Base-by-base conservation (phyloP, 2,329 filamentous ascomycete genomes). In the Cordyceps farinosa region DNA sequence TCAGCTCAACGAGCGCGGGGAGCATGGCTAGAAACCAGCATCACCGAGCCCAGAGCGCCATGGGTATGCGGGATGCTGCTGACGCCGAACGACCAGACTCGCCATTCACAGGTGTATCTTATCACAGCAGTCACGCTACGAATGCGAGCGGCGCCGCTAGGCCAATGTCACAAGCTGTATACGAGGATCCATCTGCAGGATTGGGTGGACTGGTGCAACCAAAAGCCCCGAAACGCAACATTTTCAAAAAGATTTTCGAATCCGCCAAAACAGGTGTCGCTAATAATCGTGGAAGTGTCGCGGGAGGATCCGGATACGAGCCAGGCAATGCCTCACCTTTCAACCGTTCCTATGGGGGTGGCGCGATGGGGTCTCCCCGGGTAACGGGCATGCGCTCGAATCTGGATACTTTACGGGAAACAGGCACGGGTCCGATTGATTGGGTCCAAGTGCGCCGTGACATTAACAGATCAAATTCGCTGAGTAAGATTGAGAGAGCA, bases 381-480 rank as follows among this genome's bases (percentile, higher is more conserved):
- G 72, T 76, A 66, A 76, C 76, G 48, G 75, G 68, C 51, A 67
- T 72, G 11, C 72, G 73, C 32, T 69, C 75, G 63, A 76, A 71
- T 61, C 79, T 80, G 52, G 84, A 87, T 66, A 77, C 83, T 5
- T 84, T 87, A 15, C 83, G 85, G 62, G 92, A 96, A 22, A 75
- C 90, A 7, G 83, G 79, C 44, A 69, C 78, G 27, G 79, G 78
- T 11, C 79, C 81, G 1, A 84, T 90, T 15, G 94, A 98, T 73
- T 99, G 95, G 93, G 92, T 99, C n/a, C 93, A 98, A 74, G 92
- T 98, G 29, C 89, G 95, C 42, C 87, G 95, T 52, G 96, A 99
- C 75, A 90, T 99, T 53, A 98, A 99, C 75, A 86, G 95, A 42
- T 96, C 94, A 3, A 98, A 97, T 72, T 95, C 94, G 0, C 81